Conservation (phyloP, 2,329 filamentous ascomycete species). For the Cercospora janseana region DNA sequence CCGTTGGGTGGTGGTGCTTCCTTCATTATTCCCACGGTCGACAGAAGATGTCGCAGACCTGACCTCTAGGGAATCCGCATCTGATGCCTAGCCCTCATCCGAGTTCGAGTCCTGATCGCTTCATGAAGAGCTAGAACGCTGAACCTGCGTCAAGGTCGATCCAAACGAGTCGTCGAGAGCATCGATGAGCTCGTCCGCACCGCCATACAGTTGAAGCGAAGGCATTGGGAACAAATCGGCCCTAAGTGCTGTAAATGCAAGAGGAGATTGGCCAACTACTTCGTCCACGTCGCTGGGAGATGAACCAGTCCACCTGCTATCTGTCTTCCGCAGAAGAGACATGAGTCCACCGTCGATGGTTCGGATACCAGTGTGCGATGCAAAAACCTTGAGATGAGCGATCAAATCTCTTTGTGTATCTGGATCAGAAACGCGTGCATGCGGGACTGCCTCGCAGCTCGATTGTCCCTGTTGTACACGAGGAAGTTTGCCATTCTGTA, state of each 20-base stretch:
- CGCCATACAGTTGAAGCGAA: background rate
- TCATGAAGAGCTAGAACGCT: background rate
- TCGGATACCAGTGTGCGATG: slow-evolving; percentile 4
- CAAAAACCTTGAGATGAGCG: slow-evolving; percentile 8
- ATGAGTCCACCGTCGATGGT: slow-evolving; percentile 1
- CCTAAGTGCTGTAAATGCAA: background rate
- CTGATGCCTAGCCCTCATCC: too few relatives aligned
- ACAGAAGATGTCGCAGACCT: too few relatives aligned
- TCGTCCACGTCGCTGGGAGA: background rate
- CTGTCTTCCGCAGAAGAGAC: slow-evolving; percentile 3
- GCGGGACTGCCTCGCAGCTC: too few relatives aligned
- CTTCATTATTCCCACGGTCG: too few relatives aligned
- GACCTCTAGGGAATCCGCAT: too few relatives aligned
- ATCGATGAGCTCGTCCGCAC: slow-evolving; percentile 11
- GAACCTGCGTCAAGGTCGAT: slow-evolving; percentile 1
- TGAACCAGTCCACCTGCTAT: background rate
- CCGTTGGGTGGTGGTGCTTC: too few relatives aligned
- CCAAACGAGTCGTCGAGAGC: slow-evolving; percentile 10
- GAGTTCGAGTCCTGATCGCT: background rate
- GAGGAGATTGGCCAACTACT: background rate
- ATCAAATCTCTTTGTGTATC: background rate
- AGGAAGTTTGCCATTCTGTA: background rate
- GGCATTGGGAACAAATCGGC: background rate
- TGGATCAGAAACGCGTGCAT: too few relatives aligned
- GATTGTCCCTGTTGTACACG: too few relatives aligned